phyloP scores from a whole-genome alignment of 2,329 filamentous ascomycete species.

The Cercospora sp. region DNA sequence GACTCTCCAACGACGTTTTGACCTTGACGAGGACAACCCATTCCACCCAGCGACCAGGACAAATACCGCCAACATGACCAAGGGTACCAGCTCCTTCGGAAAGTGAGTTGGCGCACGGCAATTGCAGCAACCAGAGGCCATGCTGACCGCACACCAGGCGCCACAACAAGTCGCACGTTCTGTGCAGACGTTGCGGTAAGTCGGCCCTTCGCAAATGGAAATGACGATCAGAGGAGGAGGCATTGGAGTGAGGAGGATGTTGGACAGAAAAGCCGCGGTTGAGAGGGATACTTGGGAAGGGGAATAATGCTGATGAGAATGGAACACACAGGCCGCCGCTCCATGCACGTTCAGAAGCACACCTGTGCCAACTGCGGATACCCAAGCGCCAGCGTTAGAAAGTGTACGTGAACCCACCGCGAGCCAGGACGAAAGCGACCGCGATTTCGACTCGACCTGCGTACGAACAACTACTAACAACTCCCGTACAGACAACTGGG shows the following conservation, averaged over 20 bases:
- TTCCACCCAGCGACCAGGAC: constrained; percentile 15
- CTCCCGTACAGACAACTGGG: constrained; percentile 82
- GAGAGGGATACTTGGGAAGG: constrained; percentile 11
- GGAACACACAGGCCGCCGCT: constrained; percentile 72
- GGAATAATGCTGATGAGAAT: constrained; percentile 34
- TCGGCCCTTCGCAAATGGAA: constrained; percentile 38
- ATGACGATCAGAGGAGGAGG: constrained; percentile 2
- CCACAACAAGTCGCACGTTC: constrained; percentile 97
- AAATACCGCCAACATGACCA: constrained; percentile 16
- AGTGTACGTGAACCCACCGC: constrained; percentile 72
- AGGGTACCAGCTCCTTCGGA: constrained; percentile 18
- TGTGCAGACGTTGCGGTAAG: constrained; percentile 98
- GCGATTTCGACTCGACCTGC: constrained; percentile 4
- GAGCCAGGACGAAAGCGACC: constrained; percentile 6
- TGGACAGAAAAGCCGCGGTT: neutral
- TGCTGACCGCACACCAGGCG: constrained; percentile 53
- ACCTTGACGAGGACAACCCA: constrained; percentile 6
- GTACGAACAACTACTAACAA: constrained; percentile 21
- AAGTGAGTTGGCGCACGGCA: constrained; percentile 7
- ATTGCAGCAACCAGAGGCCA: neutral
- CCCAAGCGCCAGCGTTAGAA: constrained; percentile 93
- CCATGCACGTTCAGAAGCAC: constrained; percentile 99
- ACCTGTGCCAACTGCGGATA: constrained; percentile 96
- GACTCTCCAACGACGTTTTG: constrained; percentile 1
- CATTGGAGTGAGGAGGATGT: constrained; percentile 3